A percentile compares a stretch with the other conserved stretches of the same genome.
Conservation (phyloP, 176 grass and related monocot species). For the Leersia perrieri region DNA sequence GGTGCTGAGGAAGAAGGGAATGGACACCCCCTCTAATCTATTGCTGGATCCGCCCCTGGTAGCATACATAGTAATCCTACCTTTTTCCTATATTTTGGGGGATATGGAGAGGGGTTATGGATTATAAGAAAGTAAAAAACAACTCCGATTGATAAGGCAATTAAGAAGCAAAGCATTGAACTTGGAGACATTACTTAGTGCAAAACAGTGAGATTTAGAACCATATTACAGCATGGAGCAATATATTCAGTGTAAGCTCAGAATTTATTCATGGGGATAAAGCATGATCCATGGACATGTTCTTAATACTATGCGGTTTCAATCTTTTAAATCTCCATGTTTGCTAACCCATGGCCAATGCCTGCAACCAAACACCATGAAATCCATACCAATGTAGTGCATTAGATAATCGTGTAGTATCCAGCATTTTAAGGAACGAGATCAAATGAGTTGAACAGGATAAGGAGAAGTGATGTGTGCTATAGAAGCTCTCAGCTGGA, state of each 20-base stretch:
- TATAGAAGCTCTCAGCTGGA: not conserved
- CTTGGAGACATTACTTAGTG: not conserved
- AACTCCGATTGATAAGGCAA: not conserved
- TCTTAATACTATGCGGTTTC: not conserved
- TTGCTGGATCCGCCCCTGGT: too few species aligned
- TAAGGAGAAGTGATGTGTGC: not conserved
- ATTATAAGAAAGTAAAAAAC: not conserved
- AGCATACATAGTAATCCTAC: not conserved
- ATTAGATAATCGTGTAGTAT: not conserved
- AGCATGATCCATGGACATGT: not conserved
- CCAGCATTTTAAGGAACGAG: not conserved
- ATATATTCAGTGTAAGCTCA: not conserved
- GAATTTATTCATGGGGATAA: conserved; percentile 8
- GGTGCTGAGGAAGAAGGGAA: too few species aligned
- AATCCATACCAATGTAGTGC: not conserved
- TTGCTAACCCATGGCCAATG: not conserved
- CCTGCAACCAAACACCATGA: conserved; percentile 29
- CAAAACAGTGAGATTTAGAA: not conserved
- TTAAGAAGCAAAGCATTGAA: not conserved
- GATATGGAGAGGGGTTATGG: not conserved
- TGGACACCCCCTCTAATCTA: too few species aligned
- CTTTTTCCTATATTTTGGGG: not conserved
- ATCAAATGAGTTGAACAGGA: not conserved
- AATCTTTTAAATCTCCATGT: not conserved
- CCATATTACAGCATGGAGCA: conserved; percentile 13